Evolutionary conservation across 352 stramenopile genomes (phyloP).

Genomic region (Globisporangium barbulae): DNA sequence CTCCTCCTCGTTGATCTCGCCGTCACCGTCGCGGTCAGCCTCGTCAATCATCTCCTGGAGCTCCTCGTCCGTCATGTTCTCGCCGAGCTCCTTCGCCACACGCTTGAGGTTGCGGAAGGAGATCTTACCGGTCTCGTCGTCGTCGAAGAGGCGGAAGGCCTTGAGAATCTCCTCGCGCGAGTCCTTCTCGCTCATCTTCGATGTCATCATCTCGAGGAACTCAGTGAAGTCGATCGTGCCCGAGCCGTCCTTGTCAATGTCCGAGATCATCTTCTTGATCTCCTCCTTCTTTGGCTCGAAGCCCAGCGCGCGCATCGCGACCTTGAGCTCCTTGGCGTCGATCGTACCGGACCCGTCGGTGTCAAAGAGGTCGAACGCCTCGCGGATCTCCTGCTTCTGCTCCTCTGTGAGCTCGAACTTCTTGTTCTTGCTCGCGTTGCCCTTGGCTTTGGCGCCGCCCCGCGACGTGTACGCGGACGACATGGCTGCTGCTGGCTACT

Average conservation of each 20-base stretch:
- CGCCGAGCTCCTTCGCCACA: slow-evolving; percentile 95
- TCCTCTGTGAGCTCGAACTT: slow-evolving; percentile 91
- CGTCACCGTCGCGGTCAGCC: slow-evolving; percentile 93
- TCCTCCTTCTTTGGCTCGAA: slow-evolving; percentile 98
- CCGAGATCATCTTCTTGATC: slow-evolving; percentile 97
- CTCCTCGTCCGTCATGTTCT: slow-evolving; percentile 97
- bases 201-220: slow-evolving; percentile 98
- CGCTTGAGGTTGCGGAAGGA: slow-evolving; percentile 96
- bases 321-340: slow-evolving; percentile 95
- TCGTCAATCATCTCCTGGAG: slow-evolving; percentile 98
- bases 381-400: slow-evolving; percentile 94
- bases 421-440: slow-evolving; percentile 71
- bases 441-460: slow-evolving; percentile 63
- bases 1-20: slow-evolving; percentile 96
- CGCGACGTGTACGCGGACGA: slow-evolving; percentile 66
- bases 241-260: slow-evolving; percentile 95
- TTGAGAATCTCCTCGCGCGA: slow-evolving; percentile 96
- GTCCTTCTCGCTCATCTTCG: slow-evolving; percentile 96
- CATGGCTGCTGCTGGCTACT: slow-evolving; percentile 26
- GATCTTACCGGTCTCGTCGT: slow-evolving; percentile 97
- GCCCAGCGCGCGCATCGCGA: slow-evolving; percentile 94
- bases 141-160: slow-evolving; percentile 97
- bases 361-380: slow-evolving; percentile 97
- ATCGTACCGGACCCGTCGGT: slow-evolving; percentile 94
- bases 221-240: slow-evolving; percentile 97